Evolutionary conservation across 202 grass and related monocot species (phyloP).

Genomic region (Panicum hallii): DNA sequence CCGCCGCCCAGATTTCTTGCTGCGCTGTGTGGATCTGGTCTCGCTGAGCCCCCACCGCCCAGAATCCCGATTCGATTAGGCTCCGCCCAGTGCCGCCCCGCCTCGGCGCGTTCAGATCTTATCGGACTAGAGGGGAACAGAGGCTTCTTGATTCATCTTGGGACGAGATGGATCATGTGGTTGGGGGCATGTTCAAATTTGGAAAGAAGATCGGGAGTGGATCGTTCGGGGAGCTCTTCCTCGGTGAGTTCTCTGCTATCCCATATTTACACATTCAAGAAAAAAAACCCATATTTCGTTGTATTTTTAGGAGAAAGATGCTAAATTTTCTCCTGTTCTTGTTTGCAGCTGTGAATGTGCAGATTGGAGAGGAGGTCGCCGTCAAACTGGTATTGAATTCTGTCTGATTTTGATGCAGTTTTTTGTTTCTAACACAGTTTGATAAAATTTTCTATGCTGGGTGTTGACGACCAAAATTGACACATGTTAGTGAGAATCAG

Average conservation of each 20-base stretch:
- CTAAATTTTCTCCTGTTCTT: slow-evolving; percentile 36
- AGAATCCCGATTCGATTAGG: slow-evolving; percentile 36
- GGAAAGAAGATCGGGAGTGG: slow-evolving; percentile 98
- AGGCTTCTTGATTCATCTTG: background rate
- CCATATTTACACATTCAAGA: background rate
- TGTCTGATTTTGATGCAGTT: background rate
- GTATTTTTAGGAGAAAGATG: background rate
- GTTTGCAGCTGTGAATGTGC: slow-evolving; percentile 81
- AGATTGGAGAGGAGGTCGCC: slow-evolving; percentile 89
- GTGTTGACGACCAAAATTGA: no score
- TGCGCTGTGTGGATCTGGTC: slow-evolving; percentile 49
- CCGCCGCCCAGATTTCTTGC: slow-evolving; percentile 39
- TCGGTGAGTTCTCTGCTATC: slow-evolving; percentile 54
- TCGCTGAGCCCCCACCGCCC: background rate
- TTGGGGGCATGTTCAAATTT: slow-evolving; percentile 96
- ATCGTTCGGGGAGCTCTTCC: slow-evolving; percentile 94
- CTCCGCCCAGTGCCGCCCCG: background rate
- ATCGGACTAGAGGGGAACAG: background rate
- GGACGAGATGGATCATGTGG: slow-evolving; percentile 75
- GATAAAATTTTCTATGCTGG: background rate
- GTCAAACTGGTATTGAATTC: slow-evolving; percentile 86
- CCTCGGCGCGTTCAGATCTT: slow-evolving; percentile 48
- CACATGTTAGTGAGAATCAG: no score
- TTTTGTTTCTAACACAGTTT: background rate
- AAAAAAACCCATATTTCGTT: background rate